These are phyloP conservation scores for Xylaria sp. DNA, from an alignment of 2,329 filamentous ascomycete species.

Conservation along the genomic window DNA sequence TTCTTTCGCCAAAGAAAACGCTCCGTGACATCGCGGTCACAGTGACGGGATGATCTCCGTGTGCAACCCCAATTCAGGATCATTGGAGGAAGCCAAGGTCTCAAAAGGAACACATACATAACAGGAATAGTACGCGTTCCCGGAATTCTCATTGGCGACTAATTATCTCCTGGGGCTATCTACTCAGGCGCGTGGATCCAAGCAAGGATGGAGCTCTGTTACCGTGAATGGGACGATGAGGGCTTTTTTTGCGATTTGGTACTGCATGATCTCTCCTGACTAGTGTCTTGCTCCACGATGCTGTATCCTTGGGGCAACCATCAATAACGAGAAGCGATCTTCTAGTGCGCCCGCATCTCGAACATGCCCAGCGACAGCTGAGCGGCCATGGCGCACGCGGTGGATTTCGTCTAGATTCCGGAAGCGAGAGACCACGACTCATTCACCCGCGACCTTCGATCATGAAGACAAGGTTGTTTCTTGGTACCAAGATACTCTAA, in stretches of 20 bases:
- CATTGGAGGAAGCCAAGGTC: slow-evolving; percentile 11
- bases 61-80: slow-evolving; percentile 26
- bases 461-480: slow-evolving; percentile 16
- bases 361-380: slow-evolving; percentile 13
- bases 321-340: neutral
- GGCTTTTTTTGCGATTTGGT: neutral
- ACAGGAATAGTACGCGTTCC: slow-evolving; percentile 6
- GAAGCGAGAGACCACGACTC: slow-evolving; percentile 21
- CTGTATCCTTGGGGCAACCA: slow-evolving; percentile 21
- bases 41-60: slow-evolving; percentile 15
- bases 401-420: slow-evolving; percentile 9
- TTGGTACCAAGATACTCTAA: slow-evolving; percentile 6
- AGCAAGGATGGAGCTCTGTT: slow-evolving; percentile 1
- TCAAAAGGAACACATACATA: slow-evolving; percentile 12
- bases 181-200: slow-evolving; percentile 18
- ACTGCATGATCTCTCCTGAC: slow-evolving; percentile 6
- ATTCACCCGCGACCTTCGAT: neutral
- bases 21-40: slow-evolving; percentile 12
- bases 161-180: slow-evolving; percentile 12
- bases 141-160: slow-evolving; percentile 30
- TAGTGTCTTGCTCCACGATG: slow-evolving; percentile 8
- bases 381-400: slow-evolving; percentile 10
- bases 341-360: neutral
- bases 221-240: neutral
- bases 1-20: neutral